A percentile compares a stretch with the other conserved stretches of the same genome.
Evolutionary conservation across 169 alveolate species (phyloP).

Genomic region (Cryptosporidium sp.): DNA sequence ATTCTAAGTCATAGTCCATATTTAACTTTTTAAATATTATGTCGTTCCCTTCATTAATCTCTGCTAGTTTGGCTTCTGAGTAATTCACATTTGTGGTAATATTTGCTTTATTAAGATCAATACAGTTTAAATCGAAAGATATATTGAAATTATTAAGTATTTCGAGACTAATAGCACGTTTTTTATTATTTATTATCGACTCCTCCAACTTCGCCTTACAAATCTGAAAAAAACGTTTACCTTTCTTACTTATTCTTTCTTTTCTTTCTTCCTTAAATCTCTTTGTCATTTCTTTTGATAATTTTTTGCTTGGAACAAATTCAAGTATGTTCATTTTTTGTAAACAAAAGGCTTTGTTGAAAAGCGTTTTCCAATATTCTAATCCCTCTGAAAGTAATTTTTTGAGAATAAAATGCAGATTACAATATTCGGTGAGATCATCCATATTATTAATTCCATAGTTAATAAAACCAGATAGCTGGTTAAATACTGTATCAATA

Average conservation of each 20-base stretch:
- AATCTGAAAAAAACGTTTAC: neutral
- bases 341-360: conserved; percentile 1
- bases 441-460: conserved; percentile 9
- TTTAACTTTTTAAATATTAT: conserved; percentile 31
- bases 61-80: neutral
- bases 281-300: conserved; percentile 6
- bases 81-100: conserved; percentile 18
- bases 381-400: conserved; percentile 20
- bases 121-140: conserved; percentile 11
- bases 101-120: conserved; percentile 18
- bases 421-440: neutral
- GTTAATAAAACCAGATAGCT: conserved; percentile 17
- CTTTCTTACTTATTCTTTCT: conserved; percentile 3
- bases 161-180: conserved; percentile 3
- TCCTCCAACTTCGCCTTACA: conserved; percentile 2
- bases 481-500: conserved; percentile 14
- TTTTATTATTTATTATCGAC: conserved; percentile 16
- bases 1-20: neutral
- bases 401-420: conserved; percentile 25
- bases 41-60: conserved; percentile 4
- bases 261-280: conserved; percentile 14
- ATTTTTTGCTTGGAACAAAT: conserved; percentile 33
- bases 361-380: conserved; percentile 35
- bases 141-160: conserved; percentile 4
- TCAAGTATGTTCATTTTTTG: conserved; percentile 45